Base-by-base conservation (phyloP, 75 land plant species). In the Sequoiadendron giganteum region DNA sequence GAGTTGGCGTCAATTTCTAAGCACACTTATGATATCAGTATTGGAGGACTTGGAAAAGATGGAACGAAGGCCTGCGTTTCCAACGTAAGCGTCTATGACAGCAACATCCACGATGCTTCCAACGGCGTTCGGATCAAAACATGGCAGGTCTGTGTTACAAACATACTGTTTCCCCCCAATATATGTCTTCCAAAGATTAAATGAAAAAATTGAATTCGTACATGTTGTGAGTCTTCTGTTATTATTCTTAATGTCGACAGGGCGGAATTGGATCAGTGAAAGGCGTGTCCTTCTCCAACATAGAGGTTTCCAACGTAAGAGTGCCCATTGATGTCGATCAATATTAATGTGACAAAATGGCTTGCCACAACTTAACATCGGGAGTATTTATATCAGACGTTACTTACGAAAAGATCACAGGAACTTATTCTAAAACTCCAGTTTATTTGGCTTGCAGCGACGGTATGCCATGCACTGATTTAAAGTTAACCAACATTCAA, bases 1-100 rank as follows among this genome's bases (percentile, higher is more conserved):
- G 3, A 3, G 1, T 42, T 42, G 3, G 4, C 4, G 43, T 72
- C 85, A 76, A 81, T 86, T 25, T 18, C 68, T 28, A 3, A 3
- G 32, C 28, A 38, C 10, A 49, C 34, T 52, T 10, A 5, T 61
- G 48, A 54, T 32, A 32, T 54, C 89, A 93, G 96, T 73, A 21
- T 95, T 3, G 94, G 96, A 88, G 87, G 92, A 16, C 93, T 95
- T 16, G 96, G 96, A 34, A 92, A 91, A 70, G 94, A 88, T 30
- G 88, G 43, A 42, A 42, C 43, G 4, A 42, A 42, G 43, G 43
- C 43, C 43, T 42, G 43, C 43, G 43, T 42, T 42, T 42, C 43
- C 43, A 42, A 42, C 4, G 43, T 42, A 2, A 42, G 43, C 43
- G 43, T 42, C 43, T 42, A 42, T 42, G 43, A 42, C 43, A 42